These are phyloP conservation scores for Pezicula neosporulosa DNA, from an alignment of 2,329 filamentous ascomycete species.

Conservation along the genomic window DNA sequence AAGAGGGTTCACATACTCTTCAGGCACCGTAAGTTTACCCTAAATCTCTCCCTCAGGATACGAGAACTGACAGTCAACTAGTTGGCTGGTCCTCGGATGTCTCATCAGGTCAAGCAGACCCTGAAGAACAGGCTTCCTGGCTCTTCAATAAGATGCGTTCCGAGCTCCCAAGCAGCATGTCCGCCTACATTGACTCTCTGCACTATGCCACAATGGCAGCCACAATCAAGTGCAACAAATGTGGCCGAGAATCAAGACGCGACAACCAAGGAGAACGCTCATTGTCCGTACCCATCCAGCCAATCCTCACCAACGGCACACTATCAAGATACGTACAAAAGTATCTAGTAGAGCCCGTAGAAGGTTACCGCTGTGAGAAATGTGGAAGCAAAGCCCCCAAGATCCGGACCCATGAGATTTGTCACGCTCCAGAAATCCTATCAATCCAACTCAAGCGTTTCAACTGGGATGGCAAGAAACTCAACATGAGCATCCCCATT, in stretches of 20 bases:
- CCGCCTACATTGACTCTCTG: conserved; percentile 16
- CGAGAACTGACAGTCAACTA: background rate
- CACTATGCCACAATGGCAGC: conserved; percentile 11
- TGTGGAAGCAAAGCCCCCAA: conserved; percentile 12
- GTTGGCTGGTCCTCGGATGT: conserved; percentile 18
- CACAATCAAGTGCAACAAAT: conserved; percentile 19
- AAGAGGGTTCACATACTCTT: conserved; percentile 11
- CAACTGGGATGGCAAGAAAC: conserved; percentile 19
- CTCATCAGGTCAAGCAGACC: conserved; percentile 23
- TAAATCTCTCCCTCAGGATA: no score
- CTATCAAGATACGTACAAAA: conserved; percentile 19
- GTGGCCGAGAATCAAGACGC: conserved; percentile 17
- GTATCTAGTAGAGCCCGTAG: conserved; percentile 18
- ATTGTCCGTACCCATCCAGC: conserved; percentile 22
- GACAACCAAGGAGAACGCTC: conserved; percentile 18
- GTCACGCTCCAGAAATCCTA: conserved; percentile 21
- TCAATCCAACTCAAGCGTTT: conserved; percentile 25
- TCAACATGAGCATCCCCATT: conserved; percentile 14
- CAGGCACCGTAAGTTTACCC: conserved; percentile 7
- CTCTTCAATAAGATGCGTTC: conserved; percentile 19
- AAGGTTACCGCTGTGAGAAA: conserved; percentile 23
- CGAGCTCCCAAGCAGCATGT: conserved; percentile 22
- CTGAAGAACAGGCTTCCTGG: conserved; percentile 26
- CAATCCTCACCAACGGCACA: conserved; percentile 10
- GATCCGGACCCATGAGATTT: conserved; percentile 13